Evolutionary conservation across 2,329 filamentous ascomycete species (phyloP).

Genomic region (Aspergillus sp.): DNA sequence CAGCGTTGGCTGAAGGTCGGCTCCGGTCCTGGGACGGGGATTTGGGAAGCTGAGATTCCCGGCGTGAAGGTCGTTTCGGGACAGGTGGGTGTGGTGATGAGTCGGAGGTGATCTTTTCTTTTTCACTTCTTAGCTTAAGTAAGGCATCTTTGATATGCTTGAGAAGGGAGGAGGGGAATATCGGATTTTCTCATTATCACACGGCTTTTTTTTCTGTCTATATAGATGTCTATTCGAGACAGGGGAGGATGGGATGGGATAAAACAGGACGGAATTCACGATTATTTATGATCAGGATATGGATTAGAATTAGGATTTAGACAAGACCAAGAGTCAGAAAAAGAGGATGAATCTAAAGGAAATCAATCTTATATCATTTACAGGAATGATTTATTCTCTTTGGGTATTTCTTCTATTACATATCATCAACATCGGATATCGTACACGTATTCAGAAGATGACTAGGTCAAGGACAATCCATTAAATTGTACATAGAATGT

Average conservation of each 20-base stretch:
- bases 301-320: neutral
- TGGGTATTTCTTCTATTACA: too few species aligned
- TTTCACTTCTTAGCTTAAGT: neutral
- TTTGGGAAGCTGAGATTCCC: conserved; percentile 54
- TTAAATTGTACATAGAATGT: neutral
- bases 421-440: too few species aligned
- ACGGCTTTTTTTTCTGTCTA: too few species aligned
- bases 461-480: too few species aligned
- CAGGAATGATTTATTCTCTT: too few species aligned
- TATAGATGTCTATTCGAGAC: too few species aligned
- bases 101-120: conserved; percentile 14
- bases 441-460: too few species aligned
- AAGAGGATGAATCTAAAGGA: neutral
- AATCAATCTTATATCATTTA: too few species aligned
- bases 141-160: too few species aligned
- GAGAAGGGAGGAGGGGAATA: too few species aligned
- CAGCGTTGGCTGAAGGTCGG: conserved; percentile 69
- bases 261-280: neutral
- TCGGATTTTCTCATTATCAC: too few species aligned
- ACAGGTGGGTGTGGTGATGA: conserved; percentile 52
- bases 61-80: conserved; percentile 58
- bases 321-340: neutral
- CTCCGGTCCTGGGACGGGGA: conserved; percentile 50
- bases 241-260: neutral
- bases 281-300: neutral